Percentiles rank a stretch among this genome's conserved stretches.
Conservation (phyloP, 352 stramenopile species). For the Globisporangium recalcitrans region DNA sequence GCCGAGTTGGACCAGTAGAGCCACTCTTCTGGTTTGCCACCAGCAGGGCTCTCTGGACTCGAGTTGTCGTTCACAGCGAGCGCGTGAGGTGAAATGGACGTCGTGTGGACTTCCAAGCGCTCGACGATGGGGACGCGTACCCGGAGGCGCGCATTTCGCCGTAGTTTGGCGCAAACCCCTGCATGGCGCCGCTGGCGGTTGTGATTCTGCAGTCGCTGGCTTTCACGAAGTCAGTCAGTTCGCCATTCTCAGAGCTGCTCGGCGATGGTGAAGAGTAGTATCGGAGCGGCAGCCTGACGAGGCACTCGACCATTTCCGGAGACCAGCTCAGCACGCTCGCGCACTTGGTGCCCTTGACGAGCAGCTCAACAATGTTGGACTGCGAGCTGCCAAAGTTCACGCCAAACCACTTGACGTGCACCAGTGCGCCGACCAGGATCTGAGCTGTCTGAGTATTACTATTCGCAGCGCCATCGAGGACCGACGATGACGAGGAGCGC, state of each 20-base stretch:
- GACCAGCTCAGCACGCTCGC: conserved; percentile 40
- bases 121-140: conserved; percentile 48
- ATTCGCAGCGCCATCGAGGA: conserved; percentile 4
- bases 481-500: conserved; percentile 5
- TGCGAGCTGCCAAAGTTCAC: conserved; percentile 39
- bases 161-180: conserved; percentile 33
- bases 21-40: conserved; percentile 20
- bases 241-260: not conserved
- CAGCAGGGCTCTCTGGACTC: not conserved
- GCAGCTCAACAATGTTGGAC: conserved; percentile 31
- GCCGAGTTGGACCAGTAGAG: conserved; percentile 72
- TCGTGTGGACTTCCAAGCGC: conserved; percentile 31
- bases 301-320: conserved; percentile 42
- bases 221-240: conserved; percentile 11
- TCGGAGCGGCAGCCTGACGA: conserved; percentile 37
- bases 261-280: conserved; percentile 14
- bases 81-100: conserved; percentile 39
- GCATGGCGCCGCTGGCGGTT: conserved; percentile 46
- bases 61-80: conserved; percentile 33
- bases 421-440: conserved; percentile 39
- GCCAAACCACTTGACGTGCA: conserved; percentile 42
- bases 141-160: conserved; percentile 46
- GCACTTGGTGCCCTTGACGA: conserved; percentile 34
- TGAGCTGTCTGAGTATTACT: not conserved
- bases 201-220: conserved; percentile 44